These are phyloP conservation scores for Eremochloa ophiuroides DNA, from an alignment of 176 grass and related monocot genomes.

Conservation along the genomic window DNA sequence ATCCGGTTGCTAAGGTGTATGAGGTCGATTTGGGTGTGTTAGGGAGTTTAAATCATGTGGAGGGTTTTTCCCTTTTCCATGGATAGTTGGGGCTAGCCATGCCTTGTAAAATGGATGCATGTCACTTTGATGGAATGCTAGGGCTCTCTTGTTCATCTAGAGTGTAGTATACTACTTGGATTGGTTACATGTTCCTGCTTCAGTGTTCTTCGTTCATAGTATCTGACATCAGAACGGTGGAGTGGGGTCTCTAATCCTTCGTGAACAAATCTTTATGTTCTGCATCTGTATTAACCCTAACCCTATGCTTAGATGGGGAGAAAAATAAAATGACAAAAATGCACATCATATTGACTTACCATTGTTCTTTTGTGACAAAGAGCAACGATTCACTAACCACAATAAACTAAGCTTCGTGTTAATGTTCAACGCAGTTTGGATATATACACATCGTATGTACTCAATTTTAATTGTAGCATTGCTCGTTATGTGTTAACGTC, in stretches of 20 bases:
- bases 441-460: too few species aligned
- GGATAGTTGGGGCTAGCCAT: not conserved
- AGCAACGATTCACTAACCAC: not conserved
- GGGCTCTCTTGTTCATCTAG: slow-evolving; percentile 35
- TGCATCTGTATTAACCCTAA: not conserved
- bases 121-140: slow-evolving; percentile 41
- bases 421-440: not conserved
- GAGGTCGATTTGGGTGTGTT: slow-evolving; percentile 6
- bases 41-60: not conserved
- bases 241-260: not conserved
- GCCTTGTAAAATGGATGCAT: slow-evolving; percentile 57
- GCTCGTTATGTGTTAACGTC: not conserved
- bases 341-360: not conserved
- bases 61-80: not conserved
- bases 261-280: not conserved
- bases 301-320: not conserved
- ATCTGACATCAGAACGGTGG: not conserved
- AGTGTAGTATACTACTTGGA: not conserved
- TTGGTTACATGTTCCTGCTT: not conserved
- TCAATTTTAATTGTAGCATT: not conserved
- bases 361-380: not conserved
- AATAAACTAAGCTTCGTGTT: not conserved
- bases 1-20: slow-evolving; percentile 6
- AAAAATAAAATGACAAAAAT: not conserved
- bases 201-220: not conserved